These are phyloP conservation scores for Eucalyptus caleyi DNA, from an alignment of 345 rosid genomes.

Conservation along the genomic window DNA sequence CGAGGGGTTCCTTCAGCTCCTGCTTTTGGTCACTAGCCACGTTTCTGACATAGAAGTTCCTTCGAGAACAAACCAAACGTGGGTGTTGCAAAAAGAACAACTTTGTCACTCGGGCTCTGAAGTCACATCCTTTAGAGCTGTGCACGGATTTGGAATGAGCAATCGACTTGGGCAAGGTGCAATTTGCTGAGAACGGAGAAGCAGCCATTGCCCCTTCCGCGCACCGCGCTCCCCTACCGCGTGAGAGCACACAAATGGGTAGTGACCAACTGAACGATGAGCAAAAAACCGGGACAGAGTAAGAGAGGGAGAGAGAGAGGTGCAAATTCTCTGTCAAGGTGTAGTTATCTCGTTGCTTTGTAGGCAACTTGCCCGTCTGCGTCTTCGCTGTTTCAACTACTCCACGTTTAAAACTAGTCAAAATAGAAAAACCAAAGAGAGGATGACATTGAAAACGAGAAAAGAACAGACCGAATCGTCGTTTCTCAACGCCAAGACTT, in stretches of 20 bases:
- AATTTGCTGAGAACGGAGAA: slow-evolving; percentile 8
- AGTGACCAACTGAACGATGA: not conserved
- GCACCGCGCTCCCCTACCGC: not conserved
- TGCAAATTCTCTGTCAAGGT: not conserved
- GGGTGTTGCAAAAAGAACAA: slow-evolving; percentile 11
- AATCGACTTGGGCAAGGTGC: slow-evolving; percentile 1
- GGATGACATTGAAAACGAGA: not conserved
- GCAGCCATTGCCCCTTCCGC: slow-evolving; percentile 12
- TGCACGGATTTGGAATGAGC: not conserved
- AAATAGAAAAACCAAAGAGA: not conserved
- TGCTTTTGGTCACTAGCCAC: slow-evolving; percentile 28
- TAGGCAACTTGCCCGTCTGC: not conserved
- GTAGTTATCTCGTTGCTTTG: not conserved
- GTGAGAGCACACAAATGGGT: not conserved
- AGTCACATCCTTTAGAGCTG: slow-evolving; percentile 6
- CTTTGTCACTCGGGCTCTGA: slow-evolving; percentile 3
- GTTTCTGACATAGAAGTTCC: slow-evolving; percentile 7
- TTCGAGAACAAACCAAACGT: not conserved
- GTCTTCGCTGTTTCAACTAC: not conserved
- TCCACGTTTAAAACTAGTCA: not conserved
- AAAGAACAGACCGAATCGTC: not conserved
- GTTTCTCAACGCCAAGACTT: not conserved
- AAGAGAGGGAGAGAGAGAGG: not conserved
- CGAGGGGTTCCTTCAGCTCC: slow-evolving; percentile 9
- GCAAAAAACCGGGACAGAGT: not conserved